Evolutionary conservation across 352 stramenopile genomes (phyloP).

Genomic region (Globisporangium polare): DNA sequence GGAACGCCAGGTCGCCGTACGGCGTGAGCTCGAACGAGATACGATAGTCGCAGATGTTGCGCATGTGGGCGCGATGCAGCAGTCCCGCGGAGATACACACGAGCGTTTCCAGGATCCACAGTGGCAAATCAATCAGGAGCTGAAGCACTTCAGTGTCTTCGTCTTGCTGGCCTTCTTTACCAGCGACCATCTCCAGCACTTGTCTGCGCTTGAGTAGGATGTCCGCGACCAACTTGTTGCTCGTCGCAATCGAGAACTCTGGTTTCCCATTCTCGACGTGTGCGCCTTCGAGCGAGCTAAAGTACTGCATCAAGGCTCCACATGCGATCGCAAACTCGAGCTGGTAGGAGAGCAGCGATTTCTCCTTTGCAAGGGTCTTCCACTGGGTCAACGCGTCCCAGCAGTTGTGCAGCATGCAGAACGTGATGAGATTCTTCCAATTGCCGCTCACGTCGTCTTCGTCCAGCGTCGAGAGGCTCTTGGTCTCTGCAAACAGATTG

Average conservation of each 20-base stretch:
- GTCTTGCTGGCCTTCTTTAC: constrained; percentile 10
- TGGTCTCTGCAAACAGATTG: constrained; percentile 19
- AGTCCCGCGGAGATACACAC: constrained; percentile 64
- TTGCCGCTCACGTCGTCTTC: background rate
- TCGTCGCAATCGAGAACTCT: constrained; percentile 14
- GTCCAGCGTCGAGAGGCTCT: constrained; percentile 6
- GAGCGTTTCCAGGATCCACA: constrained; percentile 67
- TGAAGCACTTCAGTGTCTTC: constrained; percentile 20
- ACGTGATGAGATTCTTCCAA: constrained; percentile 46
- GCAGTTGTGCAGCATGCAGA: constrained; percentile 48
- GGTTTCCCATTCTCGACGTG: constrained; percentile 8
- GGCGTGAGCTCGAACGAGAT: constrained; percentile 79
- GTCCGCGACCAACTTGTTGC: constrained; percentile 43
- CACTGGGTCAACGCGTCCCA: constrained; percentile 53
- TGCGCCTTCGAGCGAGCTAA: constrained; percentile 29
- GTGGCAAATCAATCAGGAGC: constrained; percentile 46
- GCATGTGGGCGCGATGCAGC: constrained; percentile 65
- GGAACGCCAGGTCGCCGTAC: constrained; percentile 73
- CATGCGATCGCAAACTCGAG: constrained; percentile 50
- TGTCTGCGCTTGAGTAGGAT: constrained; percentile 43
- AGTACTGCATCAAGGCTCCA: constrained; percentile 38
- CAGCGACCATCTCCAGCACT: constrained; percentile 13
- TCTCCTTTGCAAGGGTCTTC: constrained; percentile 14
- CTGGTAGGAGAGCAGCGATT: constrained; percentile 22
- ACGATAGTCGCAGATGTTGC: constrained; percentile 74